Base-by-base conservation (phyloP, 164 flowering plant species). In the Buxus sempervirens region DNA sequence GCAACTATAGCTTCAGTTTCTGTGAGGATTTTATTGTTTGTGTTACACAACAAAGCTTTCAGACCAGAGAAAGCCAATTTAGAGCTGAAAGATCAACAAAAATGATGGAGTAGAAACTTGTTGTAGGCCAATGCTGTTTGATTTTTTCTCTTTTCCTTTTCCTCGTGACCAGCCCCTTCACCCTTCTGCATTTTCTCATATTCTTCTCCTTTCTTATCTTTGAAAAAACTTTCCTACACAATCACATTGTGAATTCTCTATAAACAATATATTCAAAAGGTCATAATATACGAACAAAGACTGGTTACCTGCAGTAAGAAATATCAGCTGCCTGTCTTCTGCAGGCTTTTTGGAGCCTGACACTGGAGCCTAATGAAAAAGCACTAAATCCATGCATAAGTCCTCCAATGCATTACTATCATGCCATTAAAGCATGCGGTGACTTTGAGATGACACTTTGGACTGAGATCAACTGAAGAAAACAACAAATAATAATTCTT, bases 261-360 rank as follows among this genome's bases (percentile, higher is more conserved):
- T 22, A 60, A n/a, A 14, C 3, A 60, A 63, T 42, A 63, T 20
- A 32, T 13, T 41, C 60, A 70, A 70, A 0, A 42, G 0, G 7
- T 28, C 48, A 53, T n/a, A 19, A n/a, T 18, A n/a, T 54, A 66
- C 66, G 56, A 66, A 41, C 25, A 49, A 15, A 26, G 15, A 54
- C 32, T 60, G 15, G 49, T 76, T 72, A 87, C 97, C 97, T 73
- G 96, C 96, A 45, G 97, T 86, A 38, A 93, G 94, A 82, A 93
- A 93, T 70, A 93, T 93, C 62, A 93, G 77, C 69, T 87, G 91
- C 58, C 96, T 96, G 76, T 91, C 98, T 79, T 91, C 98, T 45
- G 98, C 97, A 56, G 98, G 98, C 82, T 91, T 93, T 82, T 93
- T 93, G 72, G 98, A 93, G 68, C 98, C 98, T 68, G 98, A 93